Percentiles rank a stretch among this genome's conserved stretches.
Conservation (phyloP, 2,329 filamentous ascomycete species). For the Lojkania enalia region DNA sequence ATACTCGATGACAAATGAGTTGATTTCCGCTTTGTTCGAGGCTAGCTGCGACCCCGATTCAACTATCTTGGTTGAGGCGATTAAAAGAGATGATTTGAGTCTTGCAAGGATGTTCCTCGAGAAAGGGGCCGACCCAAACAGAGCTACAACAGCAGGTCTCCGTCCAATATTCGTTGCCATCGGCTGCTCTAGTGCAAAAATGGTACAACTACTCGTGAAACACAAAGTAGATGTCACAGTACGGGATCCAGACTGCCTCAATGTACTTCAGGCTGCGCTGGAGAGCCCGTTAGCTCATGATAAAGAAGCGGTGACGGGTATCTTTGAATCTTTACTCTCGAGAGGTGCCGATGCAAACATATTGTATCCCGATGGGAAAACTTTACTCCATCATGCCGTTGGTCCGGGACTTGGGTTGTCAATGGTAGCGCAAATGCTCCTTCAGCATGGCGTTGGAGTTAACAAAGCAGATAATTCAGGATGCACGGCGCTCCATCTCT, state of each 20-base stretch:
- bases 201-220: constrained; percentile 32
- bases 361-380: constrained; percentile 32
- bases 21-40: constrained; percentile 37
- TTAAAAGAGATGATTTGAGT: constrained; percentile 31
- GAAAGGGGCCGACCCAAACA: constrained; percentile 35
- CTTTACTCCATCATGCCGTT: constrained; percentile 35
- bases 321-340: constrained; percentile 30
- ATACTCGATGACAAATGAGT: constrained; percentile 35
- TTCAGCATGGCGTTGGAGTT: constrained; percentile 27
- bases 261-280: constrained; percentile 31
- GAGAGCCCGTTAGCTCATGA: constrained; percentile 29
- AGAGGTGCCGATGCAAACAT: constrained; percentile 26
- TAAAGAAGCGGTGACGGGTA: constrained; percentile 23
- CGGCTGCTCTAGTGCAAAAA: constrained; percentile 26
- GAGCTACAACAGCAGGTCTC: constrained; percentile 24
- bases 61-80: constrained; percentile 36
- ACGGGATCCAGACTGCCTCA: constrained; percentile 25
- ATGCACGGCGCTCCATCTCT: constrained; percentile 33
- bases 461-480: constrained; percentile 28
- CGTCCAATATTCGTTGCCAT: constrained; percentile 35
- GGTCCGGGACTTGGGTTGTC: constrained; percentile 17
- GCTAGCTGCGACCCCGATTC: constrained; percentile 39
- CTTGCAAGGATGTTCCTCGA: constrained; percentile 37
- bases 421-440: constrained; percentile 26
- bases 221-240: constrained; percentile 33